Base-by-base conservation (phyloP, 2,329 filamentous ascomycete genomes). In the Ophiocordyceps sinensis region DNA sequence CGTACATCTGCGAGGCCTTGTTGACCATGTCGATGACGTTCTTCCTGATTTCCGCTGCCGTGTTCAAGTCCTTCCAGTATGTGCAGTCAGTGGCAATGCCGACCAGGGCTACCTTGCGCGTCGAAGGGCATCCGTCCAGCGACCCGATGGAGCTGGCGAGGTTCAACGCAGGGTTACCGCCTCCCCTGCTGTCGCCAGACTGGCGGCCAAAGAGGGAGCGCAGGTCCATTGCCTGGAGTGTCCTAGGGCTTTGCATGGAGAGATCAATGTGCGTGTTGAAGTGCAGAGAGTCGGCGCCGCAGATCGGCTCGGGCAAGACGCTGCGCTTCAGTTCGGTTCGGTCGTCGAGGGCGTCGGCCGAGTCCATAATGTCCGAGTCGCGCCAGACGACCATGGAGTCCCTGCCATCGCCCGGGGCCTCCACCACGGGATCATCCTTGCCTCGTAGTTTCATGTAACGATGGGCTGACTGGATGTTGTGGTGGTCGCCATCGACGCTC, bases 61-160 rank as follows among this genome's bases (percentile, higher is more conserved):
- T 73, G 46, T 79, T 73, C 58, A 95, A 93, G 4, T 70, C 69
- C 2, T 66, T 67, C 32, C 80, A 86, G 57, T 96, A 96, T 9
- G 77, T 84, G 66, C 91, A 98, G 60, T 98, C 91, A 0, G 87
- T 91, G 9, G 87, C 91, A 31, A 96, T 78, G 26, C 91, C 91
- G 21, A 98, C 77, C 34, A 96, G 70, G 1, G 91, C 91, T 15
- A 98, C 86, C 60, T 84, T 93, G 49, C 87, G 78, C n/a, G 86
- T 89, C 1, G 72, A 79, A 6, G 89, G 89, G 57, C 91, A 98
- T 40, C 91, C 91, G n/a, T 64, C 57, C 0, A 82, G 83, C 44
- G 75, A 81, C 38, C 91, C 91, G 55, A 98, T 94, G 23, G 77
- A 85, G 29, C 66, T 72, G 29, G 73, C 68, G 23, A 96, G 65